Percentiles rank a stretch among this genome's conserved stretches.
These are phyloP conservation scores for Oryza officinalis DNA, from an alignment of 176 grass and related monocot genomes.

Conservation along the genomic window DNA sequence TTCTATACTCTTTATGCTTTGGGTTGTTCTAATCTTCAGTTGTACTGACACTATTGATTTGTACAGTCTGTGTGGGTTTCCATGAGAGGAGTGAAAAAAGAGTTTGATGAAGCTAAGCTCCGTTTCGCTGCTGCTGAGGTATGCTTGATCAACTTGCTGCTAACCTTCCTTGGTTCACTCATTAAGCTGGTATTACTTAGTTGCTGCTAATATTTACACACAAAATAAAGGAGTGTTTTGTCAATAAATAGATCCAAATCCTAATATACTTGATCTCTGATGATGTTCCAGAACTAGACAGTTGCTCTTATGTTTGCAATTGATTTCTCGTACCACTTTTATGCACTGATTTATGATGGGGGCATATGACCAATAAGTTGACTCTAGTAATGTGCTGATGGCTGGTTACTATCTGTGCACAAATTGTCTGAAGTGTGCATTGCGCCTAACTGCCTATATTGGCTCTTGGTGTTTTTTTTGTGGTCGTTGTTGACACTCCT, in stretches of 20 bases:
- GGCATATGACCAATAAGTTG: background rate
- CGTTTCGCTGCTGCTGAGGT: slow-evolving; percentile 98
- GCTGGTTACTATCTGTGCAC: background rate
- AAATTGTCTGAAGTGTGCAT: slow-evolving; percentile 13
- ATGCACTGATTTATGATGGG: slow-evolving; percentile 19
- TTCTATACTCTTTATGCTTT: background rate
- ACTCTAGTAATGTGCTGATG: background rate
- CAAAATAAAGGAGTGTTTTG: background rate
- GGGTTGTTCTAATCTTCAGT: slow-evolving; percentile 11
- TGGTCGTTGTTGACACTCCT: slow-evolving; percentile 9
- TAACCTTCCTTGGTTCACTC: slow-evolving; percentile 5
- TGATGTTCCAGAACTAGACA: slow-evolving; percentile 13
- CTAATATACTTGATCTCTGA: background rate
- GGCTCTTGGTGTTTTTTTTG: background rate
- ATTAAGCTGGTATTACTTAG: slow-evolving; percentile 1
- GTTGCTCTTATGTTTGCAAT: slow-evolving; percentile 12
- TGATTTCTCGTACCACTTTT: background rate
- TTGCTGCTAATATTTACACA: slow-evolving; percentile 20
- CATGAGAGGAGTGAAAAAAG: slow-evolving; percentile 76
- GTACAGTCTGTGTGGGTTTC: slow-evolving; percentile 88
- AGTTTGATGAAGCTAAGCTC: slow-evolving; percentile 96
- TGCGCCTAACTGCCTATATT: background rate
- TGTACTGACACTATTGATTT: slow-evolving; percentile 40
- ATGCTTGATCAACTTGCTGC: slow-evolving; percentile 24
- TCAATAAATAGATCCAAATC: background rate